Evolutionary conservation across 148 eudicot species (phyloP).

Genomic region (Pharnaceum exiguum): DNA sequence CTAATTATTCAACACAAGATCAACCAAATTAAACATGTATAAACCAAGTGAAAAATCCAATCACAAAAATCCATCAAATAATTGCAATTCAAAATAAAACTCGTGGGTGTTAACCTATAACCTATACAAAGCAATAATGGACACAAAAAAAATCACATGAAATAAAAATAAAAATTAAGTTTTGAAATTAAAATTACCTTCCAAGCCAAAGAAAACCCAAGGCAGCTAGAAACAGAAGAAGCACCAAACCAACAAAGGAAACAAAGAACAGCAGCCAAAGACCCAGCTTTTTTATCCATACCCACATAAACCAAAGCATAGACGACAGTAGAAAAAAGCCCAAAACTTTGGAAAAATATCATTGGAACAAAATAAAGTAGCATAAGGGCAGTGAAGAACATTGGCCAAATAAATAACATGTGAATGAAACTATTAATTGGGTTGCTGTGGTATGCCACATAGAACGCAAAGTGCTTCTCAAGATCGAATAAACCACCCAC

Average conservation of each 20-base stretch:
- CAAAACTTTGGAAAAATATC: constrained; percentile 31
- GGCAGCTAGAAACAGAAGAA: constrained; percentile 25
- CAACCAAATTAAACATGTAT: too few relatives aligned
- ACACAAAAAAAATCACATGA: neutral
- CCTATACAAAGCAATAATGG: neutral
- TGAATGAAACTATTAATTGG: constrained; percentile 63
- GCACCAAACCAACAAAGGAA: constrained; percentile 51
- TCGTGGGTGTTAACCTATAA: too few relatives aligned
- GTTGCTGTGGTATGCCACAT: constrained; percentile 81
- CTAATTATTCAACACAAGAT: too few relatives aligned
- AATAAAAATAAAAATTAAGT: neutral
- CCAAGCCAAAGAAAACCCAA: constrained; percentile 61
- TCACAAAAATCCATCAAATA: neutral
- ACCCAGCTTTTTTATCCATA: constrained; percentile 61
- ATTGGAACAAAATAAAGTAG: constrained; percentile 44
- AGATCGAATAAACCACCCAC: constrained; percentile 55
- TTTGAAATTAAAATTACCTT: constrained; percentile 46
- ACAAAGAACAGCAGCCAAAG: constrained; percentile 49
- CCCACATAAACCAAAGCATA: constrained; percentile 38
- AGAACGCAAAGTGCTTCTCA: constrained; percentile 72
- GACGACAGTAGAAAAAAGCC: constrained; percentile 27
- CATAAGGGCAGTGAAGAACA: constrained; percentile 45
- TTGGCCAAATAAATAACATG: constrained; percentile 86
- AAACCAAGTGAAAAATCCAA: too few relatives aligned
- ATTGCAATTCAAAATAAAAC: too few relatives aligned